Evolutionary conservation across 768 basidiomycete species (phyloP).

Genomic region (Pleurotus platypus): DNA sequence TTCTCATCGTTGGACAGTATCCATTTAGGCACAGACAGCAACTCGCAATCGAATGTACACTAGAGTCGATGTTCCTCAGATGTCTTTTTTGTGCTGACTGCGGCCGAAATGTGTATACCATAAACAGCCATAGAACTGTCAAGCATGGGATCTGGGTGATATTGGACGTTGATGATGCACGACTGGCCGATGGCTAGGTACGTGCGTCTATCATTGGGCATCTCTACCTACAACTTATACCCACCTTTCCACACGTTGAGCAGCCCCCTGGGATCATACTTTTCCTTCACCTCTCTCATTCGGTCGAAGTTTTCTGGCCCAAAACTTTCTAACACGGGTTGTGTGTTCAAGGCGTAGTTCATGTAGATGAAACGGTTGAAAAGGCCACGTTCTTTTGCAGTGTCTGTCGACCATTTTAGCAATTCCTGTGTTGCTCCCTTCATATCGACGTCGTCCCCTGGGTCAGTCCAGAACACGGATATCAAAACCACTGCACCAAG

Average conservation of each 20-base stretch:
- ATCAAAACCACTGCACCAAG: neutral
- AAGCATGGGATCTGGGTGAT: too few species aligned
- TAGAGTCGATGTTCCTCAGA: too few species aligned
- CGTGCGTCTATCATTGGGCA: too few species aligned
- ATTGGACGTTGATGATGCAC: too few species aligned
- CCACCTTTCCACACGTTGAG: constrained; percentile 1
- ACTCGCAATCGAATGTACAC: too few species aligned
- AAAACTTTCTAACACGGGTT: neutral
- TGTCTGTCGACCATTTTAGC: constrained; percentile 1
- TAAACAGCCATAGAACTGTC: too few species aligned
- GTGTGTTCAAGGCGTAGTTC: constrained; percentile 6
- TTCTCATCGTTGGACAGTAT: too few species aligned
- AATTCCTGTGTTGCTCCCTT: neutral
- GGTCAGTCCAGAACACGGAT: constrained; percentile 9
- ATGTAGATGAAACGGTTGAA: constrained; percentile 8
- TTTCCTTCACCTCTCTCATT: neutral
- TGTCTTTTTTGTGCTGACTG: too few species aligned
- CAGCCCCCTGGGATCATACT: neutral
- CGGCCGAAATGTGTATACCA: too few species aligned
- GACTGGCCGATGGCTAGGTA: too few species aligned
- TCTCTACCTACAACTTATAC: constrained; percentile 1
- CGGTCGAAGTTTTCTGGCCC: neutral
- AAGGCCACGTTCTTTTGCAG: constrained; percentile 5
- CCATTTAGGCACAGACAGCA: too few species aligned
- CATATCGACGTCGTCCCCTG: constrained; percentile 7